A percentile compares a stretch with the other conserved stretches of the same genome.
phyloP scores from a whole-genome alignment of 768 basidiomycete genomes.

The Termitomyces sp. region DNA sequence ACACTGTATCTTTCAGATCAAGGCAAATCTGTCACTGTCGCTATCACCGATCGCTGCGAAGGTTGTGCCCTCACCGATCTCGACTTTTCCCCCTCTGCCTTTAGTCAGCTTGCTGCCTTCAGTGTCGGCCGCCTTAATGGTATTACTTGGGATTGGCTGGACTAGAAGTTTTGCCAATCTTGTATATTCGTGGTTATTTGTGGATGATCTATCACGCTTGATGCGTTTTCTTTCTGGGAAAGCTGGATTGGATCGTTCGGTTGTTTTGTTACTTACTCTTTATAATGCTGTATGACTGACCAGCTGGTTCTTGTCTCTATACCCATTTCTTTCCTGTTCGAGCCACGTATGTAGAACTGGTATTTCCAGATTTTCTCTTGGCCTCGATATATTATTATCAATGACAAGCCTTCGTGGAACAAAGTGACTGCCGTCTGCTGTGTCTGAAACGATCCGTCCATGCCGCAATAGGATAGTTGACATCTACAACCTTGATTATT shows the following conservation, averaged over 20 bases:
- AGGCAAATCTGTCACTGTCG: slow-evolving; percentile 43
- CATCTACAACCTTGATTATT: not conserved
- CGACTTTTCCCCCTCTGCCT: slow-evolving; percentile 61
- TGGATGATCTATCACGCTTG: slow-evolving; percentile 17
- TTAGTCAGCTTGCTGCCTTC: slow-evolving; percentile 36
- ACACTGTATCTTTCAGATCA: slow-evolving; percentile 36
- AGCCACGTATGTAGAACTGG: slow-evolving; percentile 11
- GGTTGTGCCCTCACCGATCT: slow-evolving; percentile 49
- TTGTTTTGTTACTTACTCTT: too few species aligned
- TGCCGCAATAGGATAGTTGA: not conserved
- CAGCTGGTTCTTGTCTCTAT: too few species aligned
- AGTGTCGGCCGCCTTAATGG: slow-evolving; percentile 44
- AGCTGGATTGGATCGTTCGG: slow-evolving; percentile 8
- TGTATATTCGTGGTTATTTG: not conserved
- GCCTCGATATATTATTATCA: not conserved
- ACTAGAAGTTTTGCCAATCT: not conserved
- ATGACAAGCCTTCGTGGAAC: not conserved
- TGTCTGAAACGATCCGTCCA: not conserved
- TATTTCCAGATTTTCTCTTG: not conserved
- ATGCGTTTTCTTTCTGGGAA: slow-evolving; percentile 17
- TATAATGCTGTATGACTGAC: not conserved
- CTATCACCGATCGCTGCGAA: slow-evolving; percentile 57
- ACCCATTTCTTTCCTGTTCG: too few species aligned
- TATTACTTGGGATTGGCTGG: slow-evolving; percentile 47
- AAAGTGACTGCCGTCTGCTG: not conserved